phyloP scores from a whole-genome alignment of 2,329 filamentous ascomycete species.

The Lachnellula arida region DNA sequence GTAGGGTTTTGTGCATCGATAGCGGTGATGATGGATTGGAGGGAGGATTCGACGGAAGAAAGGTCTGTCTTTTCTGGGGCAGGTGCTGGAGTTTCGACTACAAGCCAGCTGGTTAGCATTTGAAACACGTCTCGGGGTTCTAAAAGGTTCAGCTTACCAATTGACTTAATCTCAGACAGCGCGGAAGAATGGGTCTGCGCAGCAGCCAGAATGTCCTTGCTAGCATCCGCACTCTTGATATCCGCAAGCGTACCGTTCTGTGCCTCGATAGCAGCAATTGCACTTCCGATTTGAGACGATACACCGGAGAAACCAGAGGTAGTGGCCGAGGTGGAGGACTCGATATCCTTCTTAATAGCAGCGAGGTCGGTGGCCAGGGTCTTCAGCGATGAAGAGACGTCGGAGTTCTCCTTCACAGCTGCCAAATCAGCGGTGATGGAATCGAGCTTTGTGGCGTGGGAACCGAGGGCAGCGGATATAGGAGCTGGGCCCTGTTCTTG shows the following conservation, averaged over 20 bases:
- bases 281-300: slow-evolving; percentile 12
- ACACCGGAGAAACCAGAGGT: slow-evolving; percentile 17
- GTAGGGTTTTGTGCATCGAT: slow-evolving; percentile 10
- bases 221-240: slow-evolving; percentile 26
- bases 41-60: slow-evolving; percentile 8
- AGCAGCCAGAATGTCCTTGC: slow-evolving; percentile 17
- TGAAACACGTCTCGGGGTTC: neutral
- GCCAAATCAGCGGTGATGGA: slow-evolving; percentile 20
- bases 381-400: slow-evolving; percentile 13
- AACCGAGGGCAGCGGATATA: slow-evolving; percentile 12
- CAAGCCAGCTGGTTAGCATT: no score
- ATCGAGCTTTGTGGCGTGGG: slow-evolving; percentile 19
- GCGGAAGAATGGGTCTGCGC: slow-evolving; percentile 12
- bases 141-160: neutral
- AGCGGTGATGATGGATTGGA: slow-evolving; percentile 1
- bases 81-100: slow-evolving; percentile 4
- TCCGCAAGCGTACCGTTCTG: slow-evolving; percentile 22
- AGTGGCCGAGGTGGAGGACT: slow-evolving; percentile 8
- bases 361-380: slow-evolving; percentile 16
- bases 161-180: slow-evolving; percentile 13
- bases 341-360: slow-evolving; percentile 20
- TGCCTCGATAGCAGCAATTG: slow-evolving; percentile 21
- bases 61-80: slow-evolving; percentile 17
- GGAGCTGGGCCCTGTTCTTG: slow-evolving; percentile 15
- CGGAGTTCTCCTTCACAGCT: slow-evolving; percentile 19